Conservation (phyloP, 164 flowering plant genomes). For the Vitis labrusca region DNA sequence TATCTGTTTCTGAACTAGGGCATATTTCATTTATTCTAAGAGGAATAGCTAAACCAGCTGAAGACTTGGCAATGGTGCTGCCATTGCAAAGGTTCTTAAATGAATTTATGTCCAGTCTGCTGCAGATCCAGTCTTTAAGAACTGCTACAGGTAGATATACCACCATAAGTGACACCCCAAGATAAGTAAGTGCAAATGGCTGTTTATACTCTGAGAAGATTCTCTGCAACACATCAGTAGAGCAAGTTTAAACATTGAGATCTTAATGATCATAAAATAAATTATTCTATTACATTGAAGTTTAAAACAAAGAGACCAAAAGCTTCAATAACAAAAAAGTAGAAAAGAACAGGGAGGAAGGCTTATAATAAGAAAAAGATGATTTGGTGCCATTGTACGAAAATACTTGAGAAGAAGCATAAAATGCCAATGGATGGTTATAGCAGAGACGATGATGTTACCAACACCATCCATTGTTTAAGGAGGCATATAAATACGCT, state of each 20-base stretch:
- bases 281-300: too few species aligned
- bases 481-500: too few species aligned
- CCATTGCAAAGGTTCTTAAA: constrained; percentile 8
- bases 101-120: constrained; percentile 6
- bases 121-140: constrained; percentile 41
- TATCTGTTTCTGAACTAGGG: constrained; percentile 27
- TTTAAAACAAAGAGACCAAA: too few species aligned
- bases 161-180: constrained; percentile 68
- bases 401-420: too few species aligned
- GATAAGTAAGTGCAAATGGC: constrained; percentile 63
- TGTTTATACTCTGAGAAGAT: constrained; percentile 55
- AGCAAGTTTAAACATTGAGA: not conserved
- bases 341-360: too few species aligned
- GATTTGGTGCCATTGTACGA: too few species aligned
- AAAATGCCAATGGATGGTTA: too few species aligned
- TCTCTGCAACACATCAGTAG: constrained; percentile 39
- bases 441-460: too few species aligned
- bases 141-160: constrained; percentile 54
- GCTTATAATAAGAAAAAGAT: too few species aligned
- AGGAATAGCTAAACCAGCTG: constrained; percentile 37
- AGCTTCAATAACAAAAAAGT: too few species aligned
- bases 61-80: constrained; percentile 13
- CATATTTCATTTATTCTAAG: constrained; percentile 32
- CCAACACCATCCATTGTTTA: too few species aligned
- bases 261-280: too few species aligned